Evolutionary conservation across 805 yeast species (phyloP), one percentile per base, ranked within the genome.

Genomic region (Nakazawaea sp.): DNA sequence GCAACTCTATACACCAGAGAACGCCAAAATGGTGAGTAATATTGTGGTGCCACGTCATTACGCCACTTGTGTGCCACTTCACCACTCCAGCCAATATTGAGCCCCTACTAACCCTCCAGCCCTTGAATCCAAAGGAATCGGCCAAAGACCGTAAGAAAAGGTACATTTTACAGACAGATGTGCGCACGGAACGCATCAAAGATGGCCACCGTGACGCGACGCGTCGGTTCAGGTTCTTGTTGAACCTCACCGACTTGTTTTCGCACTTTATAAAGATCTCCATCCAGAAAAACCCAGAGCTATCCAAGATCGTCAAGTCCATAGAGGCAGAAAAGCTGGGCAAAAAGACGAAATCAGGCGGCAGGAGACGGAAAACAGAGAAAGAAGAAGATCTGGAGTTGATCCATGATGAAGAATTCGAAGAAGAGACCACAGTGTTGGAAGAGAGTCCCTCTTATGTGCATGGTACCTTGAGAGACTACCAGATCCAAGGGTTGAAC

Each of bases 311-410:
- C 26, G 62, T 83, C 39, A 68, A 72, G 45, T 71, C 69, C 33
- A 63, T 77, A 19, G 88, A 81, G 63, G 64, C 33, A 55, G 36
- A 19, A 42, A 52, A 43, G 20, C 47, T 43, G 41, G 45, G 39
- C 35, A 52, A 39, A 41, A 35, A 36, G 45, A 42, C 38, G 38
- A 45, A 47, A 36, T 38, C 42, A 45, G 19, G 46, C 42, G 45
- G 64, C 19, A 78, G 92, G 33, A 77, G 84, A 38, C 72, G 97
- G 45, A 92, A 89, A 52, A 78, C 96, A 0, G 97, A 92, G 59
- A 82, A 86, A 58, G 97, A 90, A 57, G 98, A 90, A 59, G 97
- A 90, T 56, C 94, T 87, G 2, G 97, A 90, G 56, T 68, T 90
- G 41, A 69, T 90, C 51, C 75, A 78, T 40, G 96, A 83, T 41